Percentiles rank a stretch among this genome's conserved stretches.
Conservation (phyloP, 2,329 filamentous ascomycete species). For the Xylariaceae sp. region DNA sequence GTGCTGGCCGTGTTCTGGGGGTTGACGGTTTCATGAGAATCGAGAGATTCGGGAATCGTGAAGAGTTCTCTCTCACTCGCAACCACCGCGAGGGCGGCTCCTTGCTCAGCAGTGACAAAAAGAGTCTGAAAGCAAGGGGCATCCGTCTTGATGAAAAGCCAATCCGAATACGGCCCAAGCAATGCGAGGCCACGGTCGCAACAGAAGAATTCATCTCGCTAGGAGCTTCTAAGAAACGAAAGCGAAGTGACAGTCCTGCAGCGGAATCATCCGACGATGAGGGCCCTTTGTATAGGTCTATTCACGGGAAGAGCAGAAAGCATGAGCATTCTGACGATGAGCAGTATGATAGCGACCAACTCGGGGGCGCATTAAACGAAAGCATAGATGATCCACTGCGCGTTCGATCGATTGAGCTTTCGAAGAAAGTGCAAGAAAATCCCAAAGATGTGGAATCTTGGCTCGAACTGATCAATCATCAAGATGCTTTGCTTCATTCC, state of each 20-base stretch:
- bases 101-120: slow-evolving; percentile 40
- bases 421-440: slow-evolving; percentile 56
- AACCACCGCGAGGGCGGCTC: slow-evolving; percentile 41
- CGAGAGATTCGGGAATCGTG: slow-evolving; percentile 56
- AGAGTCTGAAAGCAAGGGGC: slow-evolving; percentile 43
- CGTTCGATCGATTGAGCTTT: slow-evolving; percentile 56
- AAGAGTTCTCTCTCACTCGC: slow-evolving; percentile 46
- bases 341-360: slow-evolving; percentile 43
- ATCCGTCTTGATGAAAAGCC: slow-evolving; percentile 36
- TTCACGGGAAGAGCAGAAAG: slow-evolving; percentile 56
- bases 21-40: slow-evolving; percentile 56
- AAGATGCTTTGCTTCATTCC: slow-evolving; percentile 60
- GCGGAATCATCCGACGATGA: slow-evolving; percentile 43
- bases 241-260: slow-evolving; percentile 29
- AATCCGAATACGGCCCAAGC: slow-evolving; percentile 37
- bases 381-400: slow-evolving; percentile 43
- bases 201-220: slow-evolving; percentile 48
- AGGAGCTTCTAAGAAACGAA: slow-evolving; percentile 39
- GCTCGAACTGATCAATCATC: slow-evolving; percentile 73
- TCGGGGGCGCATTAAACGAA: slow-evolving; percentile 31
- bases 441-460: slow-evolving; percentile 67
- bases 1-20: slow-evolving; percentile 67
- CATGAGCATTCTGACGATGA: slow-evolving; percentile 44
- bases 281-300: slow-evolving; percentile 58
- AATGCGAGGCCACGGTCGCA: slow-evolving; percentile 22